Evolutionary conservation across 371 early-diverging fungal species (phyloP), one percentile per base, ranked within the genome.

Genomic region (Entomophthora muscae): DNA sequence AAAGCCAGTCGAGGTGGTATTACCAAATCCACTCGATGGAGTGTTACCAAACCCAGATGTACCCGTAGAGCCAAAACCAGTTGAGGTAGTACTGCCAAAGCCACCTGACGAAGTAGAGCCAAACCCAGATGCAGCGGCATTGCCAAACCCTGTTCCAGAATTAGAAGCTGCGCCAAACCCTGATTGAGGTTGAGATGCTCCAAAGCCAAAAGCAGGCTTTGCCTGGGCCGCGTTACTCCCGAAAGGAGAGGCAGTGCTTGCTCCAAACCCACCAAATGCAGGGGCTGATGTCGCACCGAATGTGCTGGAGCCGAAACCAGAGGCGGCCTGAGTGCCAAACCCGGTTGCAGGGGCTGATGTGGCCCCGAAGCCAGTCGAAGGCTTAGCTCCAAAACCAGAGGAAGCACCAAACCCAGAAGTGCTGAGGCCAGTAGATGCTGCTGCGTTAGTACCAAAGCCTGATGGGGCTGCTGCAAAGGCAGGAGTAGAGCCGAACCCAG

Each of bases 361-460:
- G 10, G 55, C 23, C 7, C 60, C 42, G 23, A 59, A 59, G 24
- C 60, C 60, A 59, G 60, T 59, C 22, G 32, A 21, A 30, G 33
- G n/a, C 3, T 13, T 57, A 21, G 58, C 29, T 3, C 58, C 58
- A 26, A 28, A 24, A 26, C 58, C 31, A 23, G 32, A n/a, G 23
- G 60, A n/a, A 59, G 60, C 23, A n/a, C n/a, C n/a, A n/a, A n/a
- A n/a, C n/a, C n/a, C n/a, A n/a, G n/a, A n/a, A n/a, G n/a, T n/a
- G n/a, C n/a, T n/a, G n/a, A n/a, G n/a, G 3, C 60, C 60, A 13
- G n/a, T 17, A 2, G 28, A 17, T 21, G 57, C 29, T 1, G n/a
- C 28, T 12, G 60, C 23, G 24, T 33, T 33, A 24, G 60, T 26
- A 24, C 60, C 33, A 59, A 59, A 59, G 3, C 60, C 60, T 26